Percentiles rank a stretch among this genome's conserved stretches.
Evolutionary conservation across 2,329 filamentous ascomycete genomes (phyloP).

Genomic region (Diaporthe batatas): DNA sequence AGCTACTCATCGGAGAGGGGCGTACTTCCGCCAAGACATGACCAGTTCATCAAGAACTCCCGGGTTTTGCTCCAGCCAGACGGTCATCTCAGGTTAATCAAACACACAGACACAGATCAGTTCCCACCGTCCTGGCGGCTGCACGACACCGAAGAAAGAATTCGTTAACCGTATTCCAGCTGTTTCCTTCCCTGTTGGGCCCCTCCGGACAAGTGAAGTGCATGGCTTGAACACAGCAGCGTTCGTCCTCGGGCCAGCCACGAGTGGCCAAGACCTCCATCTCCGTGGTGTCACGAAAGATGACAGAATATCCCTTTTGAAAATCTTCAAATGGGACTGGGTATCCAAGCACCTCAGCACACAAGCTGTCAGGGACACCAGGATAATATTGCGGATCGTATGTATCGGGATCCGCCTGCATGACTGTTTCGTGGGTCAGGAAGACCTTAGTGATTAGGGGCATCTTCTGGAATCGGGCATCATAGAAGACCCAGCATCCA

Average conservation of each 20-base stretch:
- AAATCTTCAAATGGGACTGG: not conserved
- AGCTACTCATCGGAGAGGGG: too few relatives aligned
- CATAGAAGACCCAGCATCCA: not conserved
- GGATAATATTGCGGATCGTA: too few relatives aligned
- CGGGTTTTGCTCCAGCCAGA: not conserved
- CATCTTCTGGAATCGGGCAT: not conserved
- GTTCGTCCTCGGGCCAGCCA: not conserved
- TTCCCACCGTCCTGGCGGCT: not conserved
- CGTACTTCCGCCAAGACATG: not conserved
- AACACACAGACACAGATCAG: not conserved
- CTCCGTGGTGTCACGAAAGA: not conserved
- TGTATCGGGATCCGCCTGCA: rapidly evolving
- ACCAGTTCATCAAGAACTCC: not conserved
- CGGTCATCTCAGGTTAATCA: not conserved
- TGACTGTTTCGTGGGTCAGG: not conserved
- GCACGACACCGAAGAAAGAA: too few relatives aligned
- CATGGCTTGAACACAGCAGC: not conserved
- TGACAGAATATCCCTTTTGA: rapidly evolving
- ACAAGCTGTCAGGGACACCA: not conserved
- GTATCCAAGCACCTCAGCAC: not conserved
- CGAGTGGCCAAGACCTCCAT: not conserved
- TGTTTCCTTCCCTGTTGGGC: too few relatives aligned
- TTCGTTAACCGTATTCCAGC: too few relatives aligned
- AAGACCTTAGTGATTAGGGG: not conserved
- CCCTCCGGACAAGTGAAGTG: rapidly evolving